These are phyloP conservation scores for Tricholoma flavovirens DNA, from an alignment of 768 basidiomycete species.

Conservation along the genomic window DNA sequence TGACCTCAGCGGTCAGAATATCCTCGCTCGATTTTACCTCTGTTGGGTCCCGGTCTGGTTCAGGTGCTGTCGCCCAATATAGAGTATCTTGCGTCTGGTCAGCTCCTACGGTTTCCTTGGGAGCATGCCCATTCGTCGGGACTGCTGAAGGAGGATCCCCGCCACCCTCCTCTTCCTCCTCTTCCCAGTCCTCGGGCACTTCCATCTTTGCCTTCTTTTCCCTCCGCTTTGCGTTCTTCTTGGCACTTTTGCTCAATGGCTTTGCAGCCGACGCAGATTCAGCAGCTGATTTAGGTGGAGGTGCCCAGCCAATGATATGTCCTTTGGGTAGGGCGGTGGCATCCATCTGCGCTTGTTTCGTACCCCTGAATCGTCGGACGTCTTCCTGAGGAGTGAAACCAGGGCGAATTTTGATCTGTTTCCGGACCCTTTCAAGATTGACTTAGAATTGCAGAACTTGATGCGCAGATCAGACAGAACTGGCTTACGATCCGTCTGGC, in stretches of 20 bases:
- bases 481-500: constrained; percentile 76
- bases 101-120: constrained; percentile 12
- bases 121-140: constrained; percentile 4
- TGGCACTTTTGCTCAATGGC: constrained; percentile 72
- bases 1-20: constrained; percentile 43
- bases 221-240: constrained; percentile 74
- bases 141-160: constrained; percentile 9
- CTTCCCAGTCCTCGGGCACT: constrained; percentile 81
- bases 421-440: constrained; percentile 57
- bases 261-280: constrained; percentile 29
- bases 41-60: constrained; percentile 1
- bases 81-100: neutral
- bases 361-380: constrained; percentile 77
- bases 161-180: constrained; percentile 53
- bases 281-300: constrained; percentile 44
- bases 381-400: constrained; percentile 96
- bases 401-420: constrained; percentile 84
- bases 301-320: constrained; percentile 78
- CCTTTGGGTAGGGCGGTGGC: constrained; percentile 60
- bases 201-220: constrained; percentile 59
- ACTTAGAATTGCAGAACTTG: constrained; percentile 8
- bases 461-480: constrained; percentile 5
- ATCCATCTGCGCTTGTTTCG: constrained; percentile 71
- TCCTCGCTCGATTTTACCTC: constrained; percentile 16
- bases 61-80: constrained; percentile 5